Conservation (phyloP, 192 early-diverging fungal species). For the Neocallimastix lanati region DNA sequence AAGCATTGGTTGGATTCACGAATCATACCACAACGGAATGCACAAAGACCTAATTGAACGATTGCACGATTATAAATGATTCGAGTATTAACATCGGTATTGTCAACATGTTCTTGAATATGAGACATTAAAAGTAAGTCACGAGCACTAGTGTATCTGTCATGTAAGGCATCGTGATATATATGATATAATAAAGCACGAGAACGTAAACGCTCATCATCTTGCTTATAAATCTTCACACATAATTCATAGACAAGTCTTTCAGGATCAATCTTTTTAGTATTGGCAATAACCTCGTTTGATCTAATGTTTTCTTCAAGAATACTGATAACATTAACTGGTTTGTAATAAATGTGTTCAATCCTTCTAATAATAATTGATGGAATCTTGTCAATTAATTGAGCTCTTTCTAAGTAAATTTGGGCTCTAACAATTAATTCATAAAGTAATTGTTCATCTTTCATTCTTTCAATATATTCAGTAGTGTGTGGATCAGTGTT, state of each 20-base stretch:
- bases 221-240: constrained; percentile 71
- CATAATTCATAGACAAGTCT: constrained; percentile 65
- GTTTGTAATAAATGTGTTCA: constrained; percentile 95
- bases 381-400: constrained; percentile 42
- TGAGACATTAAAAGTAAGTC: constrained; percentile 97
- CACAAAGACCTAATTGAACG: constrained; percentile 88
- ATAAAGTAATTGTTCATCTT: constrained; percentile 76
- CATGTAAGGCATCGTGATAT: constrained; percentile 92
- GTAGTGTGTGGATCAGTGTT: constrained; percentile 91
- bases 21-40: constrained; percentile 87
- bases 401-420: constrained; percentile 57
- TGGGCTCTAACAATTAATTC: constrained; percentile 71
- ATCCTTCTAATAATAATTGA: constrained; percentile 68
- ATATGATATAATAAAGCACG: constrained; percentile 94
- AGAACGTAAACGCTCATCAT: constrained; percentile 62
- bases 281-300: constrained; percentile 16
- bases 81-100: constrained; percentile 79
- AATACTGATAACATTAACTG: constrained; percentile 67
- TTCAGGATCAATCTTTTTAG: constrained; percentile 29
- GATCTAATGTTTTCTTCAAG: constrained; percentile 33
- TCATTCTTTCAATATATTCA: constrained; percentile 86
- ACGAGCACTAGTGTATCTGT: constrained; percentile 78
- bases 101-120: constrained; percentile 79
- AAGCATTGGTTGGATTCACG: constrained; percentile 69
- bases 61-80: constrained; percentile 90